Percentiles rank a stretch among this genome's conserved stretches.
Conservation (phyloP, 495 filamentous ascomycete species). For the Letharia lupina region DNA sequence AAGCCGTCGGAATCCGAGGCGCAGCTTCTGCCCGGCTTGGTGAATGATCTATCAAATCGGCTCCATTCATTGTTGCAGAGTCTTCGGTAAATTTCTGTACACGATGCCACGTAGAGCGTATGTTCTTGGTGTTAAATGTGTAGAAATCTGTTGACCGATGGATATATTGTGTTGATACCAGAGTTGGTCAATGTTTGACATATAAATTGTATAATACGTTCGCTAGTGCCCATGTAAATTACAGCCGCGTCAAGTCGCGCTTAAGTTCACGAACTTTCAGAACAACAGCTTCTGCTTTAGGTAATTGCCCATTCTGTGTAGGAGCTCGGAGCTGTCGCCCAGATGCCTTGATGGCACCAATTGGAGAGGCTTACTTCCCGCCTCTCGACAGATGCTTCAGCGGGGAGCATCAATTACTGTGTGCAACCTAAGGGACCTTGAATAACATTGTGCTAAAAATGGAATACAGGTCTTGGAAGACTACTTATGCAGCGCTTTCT, state of each 20-base stretch:
- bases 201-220: too few species aligned
- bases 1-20: conserved; percentile 60
- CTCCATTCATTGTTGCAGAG: conserved; percentile 33
- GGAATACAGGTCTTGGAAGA: conserved; percentile 61
- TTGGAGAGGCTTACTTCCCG: conserved; percentile 52
- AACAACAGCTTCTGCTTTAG: neutral
- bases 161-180: neutral
- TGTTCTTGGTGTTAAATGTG: neutral
- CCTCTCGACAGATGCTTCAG: conserved; percentile 55
- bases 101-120: neutral
- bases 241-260: conserved; percentile 1
- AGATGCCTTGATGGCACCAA: conserved; percentile 54
- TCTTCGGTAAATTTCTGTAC: neutral
- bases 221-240: neutral
- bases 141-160: neutral
- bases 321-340: conserved; percentile 2
- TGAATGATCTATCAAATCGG: conserved; percentile 72
- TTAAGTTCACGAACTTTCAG: too few species aligned
- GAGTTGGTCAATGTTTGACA: too few species aligned
- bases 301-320: neutral
- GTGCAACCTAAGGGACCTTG: conserved; percentile 23
- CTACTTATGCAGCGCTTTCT: conserved; percentile 57
- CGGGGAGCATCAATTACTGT: conserved; percentile 52
- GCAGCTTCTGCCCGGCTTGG: conserved; percentile 68
- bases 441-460: conserved; percentile 26